phyloP scores from a whole-genome alignment of 306 rosid genomes.

The Senna tora region DNA sequence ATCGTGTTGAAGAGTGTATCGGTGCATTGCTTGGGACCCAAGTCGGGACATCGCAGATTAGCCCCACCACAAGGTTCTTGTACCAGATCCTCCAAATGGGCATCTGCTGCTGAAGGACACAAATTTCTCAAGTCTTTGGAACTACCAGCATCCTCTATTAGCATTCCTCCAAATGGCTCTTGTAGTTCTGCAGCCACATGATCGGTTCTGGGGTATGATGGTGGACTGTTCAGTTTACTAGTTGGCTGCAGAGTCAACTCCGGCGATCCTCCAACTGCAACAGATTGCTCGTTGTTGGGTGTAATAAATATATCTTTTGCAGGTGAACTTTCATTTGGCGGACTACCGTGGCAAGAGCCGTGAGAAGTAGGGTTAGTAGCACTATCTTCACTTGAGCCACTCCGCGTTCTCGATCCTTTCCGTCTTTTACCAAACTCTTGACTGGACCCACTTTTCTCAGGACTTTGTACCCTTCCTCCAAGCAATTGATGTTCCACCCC shows the following conservation, averaged over 20 bases:
- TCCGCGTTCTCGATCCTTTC: constrained; percentile 52
- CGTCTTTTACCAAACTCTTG: constrained; percentile 44
- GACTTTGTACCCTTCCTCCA: constrained; percentile 42
- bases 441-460: constrained; percentile 38
- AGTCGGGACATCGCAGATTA: constrained; percentile 46
- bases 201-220: constrained; percentile 41
- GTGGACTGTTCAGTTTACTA: constrained; percentile 32
- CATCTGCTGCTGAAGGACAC: constrained; percentile 72
- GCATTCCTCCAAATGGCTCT: constrained; percentile 70
- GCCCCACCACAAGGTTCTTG: constrained; percentile 61
- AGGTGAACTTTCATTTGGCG: constrained; percentile 51
- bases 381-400: constrained; percentile 75
- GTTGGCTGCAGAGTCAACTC: constrained; percentile 52
- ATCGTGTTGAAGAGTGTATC: constrained; percentile 36
- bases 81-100: constrained; percentile 61
- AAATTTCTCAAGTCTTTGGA: constrained; percentile 80
- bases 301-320: constrained; percentile 48
- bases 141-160: constrained; percentile 73
- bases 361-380: constrained; percentile 69
- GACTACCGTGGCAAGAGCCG: constrained; percentile 81
- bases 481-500: constrained; percentile 52
- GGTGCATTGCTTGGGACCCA: constrained; percentile 55
- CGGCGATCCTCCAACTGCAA: constrained; percentile 50
- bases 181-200: constrained; percentile 52
- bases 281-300: constrained; percentile 47